These are phyloP conservation scores for Exophiala oligosperma DNA, from an alignment of 2,329 filamentous ascomycete genomes.

Conservation along the genomic window DNA sequence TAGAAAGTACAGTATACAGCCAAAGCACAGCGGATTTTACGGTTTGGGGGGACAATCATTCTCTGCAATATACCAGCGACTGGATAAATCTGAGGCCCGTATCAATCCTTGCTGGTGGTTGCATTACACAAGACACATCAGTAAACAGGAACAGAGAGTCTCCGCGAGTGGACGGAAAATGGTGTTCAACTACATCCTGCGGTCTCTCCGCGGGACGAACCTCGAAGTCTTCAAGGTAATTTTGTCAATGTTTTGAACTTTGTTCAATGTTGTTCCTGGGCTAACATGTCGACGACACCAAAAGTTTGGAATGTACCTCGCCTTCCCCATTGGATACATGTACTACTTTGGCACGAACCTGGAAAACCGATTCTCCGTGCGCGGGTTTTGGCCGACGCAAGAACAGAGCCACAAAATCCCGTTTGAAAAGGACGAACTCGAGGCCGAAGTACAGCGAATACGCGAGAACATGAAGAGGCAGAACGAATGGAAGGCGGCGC, in stretches of 20 bases:
- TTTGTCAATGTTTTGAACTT: neutral
- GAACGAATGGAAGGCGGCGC: too few relatives aligned
- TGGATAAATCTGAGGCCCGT: too few relatives aligned
- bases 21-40: too few relatives aligned
- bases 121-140: too few relatives aligned
- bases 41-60: too few relatives aligned
- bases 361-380: constrained; percentile 83
- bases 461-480: constrained; percentile 44
- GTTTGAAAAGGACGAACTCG: constrained; percentile 61
- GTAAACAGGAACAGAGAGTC: too few relatives aligned
- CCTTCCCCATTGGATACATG: constrained; percentile 99
- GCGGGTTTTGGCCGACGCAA: constrained; percentile 87
- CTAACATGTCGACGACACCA: neutral
- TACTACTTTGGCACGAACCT: constrained; percentile 99
- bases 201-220: constrained; percentile 76
- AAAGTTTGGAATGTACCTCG: constrained; percentile 80
- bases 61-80: too few relatives aligned
- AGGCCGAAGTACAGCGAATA: constrained; percentile 64
- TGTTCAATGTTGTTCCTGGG: neutral
- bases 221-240: constrained; percentile 91
- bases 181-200: constrained; percentile 40
- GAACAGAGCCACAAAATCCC: constrained; percentile 56
- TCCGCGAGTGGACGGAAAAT: neutral
- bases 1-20: too few relatives aligned
- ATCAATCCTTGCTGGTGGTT: too few relatives aligned